Evolutionary conservation across 768 basidiomycete species (phyloP).

Genomic region (Lactarius quietus): DNA sequence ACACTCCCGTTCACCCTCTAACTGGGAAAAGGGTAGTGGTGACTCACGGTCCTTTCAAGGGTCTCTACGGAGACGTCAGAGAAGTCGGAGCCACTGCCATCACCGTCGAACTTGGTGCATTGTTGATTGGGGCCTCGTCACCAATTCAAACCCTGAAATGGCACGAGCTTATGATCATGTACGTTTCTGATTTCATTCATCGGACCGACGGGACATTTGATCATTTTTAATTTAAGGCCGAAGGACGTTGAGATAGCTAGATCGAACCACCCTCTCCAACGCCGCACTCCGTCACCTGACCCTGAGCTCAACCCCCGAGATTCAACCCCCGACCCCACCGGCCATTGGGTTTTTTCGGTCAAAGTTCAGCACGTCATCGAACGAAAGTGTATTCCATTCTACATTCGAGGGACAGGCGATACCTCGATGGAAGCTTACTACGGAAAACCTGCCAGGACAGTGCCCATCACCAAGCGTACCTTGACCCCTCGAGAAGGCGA

Average conservation of each 20-base stretch:
- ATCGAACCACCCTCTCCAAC: no score
- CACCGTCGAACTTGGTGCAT: background rate
- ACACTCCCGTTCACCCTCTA: background rate
- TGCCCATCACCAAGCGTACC: background rate
- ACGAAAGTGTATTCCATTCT: background rate
- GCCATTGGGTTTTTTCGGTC: background rate
- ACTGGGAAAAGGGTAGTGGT: background rate
- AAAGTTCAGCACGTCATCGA: background rate
- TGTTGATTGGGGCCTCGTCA: background rate
- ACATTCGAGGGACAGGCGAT: background rate
- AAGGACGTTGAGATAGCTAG: background rate
- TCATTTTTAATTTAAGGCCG: background rate
- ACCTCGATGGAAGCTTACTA: background rate
- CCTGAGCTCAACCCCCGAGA: no score
- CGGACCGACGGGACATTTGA: no score
- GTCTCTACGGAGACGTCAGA: background rate
- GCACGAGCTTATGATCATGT: background rate
- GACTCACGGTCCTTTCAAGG: background rate
- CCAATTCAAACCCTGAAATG: background rate
- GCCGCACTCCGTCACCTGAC: background rate
- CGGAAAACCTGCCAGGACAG: background rate
- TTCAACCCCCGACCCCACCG: no score
- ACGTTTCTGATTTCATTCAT: background rate
- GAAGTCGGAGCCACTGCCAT: background rate
- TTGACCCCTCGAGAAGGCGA: background rate